Percentiles rank a stretch among this genome's conserved stretches.
These are phyloP conservation scores for Comarum palustre DNA, from an alignment of 306 rosid species.

Conservation along the genomic window DNA sequence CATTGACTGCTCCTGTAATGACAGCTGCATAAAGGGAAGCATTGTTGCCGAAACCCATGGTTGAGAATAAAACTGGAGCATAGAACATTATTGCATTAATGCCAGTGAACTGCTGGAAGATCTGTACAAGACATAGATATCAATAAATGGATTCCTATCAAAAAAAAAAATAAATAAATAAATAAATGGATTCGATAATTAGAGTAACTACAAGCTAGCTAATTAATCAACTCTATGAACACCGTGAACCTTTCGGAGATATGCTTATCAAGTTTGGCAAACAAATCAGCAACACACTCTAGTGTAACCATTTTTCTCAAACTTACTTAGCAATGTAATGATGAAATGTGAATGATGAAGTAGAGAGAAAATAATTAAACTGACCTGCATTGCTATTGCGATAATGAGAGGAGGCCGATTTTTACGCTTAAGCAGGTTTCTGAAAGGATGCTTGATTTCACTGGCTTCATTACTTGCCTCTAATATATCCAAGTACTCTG, in stretches of 20 bases:
- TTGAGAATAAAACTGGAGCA: constrained; percentile 64
- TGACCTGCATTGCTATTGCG: constrained; percentile 60
- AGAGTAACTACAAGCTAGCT: background rate
- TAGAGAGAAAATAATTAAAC: background rate
- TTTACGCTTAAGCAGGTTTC: constrained; percentile 50
- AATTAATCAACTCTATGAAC: background rate
- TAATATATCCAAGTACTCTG: constrained; percentile 62
- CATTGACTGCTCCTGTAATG: constrained; percentile 69
- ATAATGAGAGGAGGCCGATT: constrained; percentile 73
- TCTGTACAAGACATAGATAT: constrained; percentile 31
- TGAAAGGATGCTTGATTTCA: constrained; percentile 65
- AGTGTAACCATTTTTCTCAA: background rate
- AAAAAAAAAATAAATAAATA: no score
- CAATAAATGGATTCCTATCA: background rate
- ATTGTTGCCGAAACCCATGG: constrained; percentile 62
- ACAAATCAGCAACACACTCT: background rate
- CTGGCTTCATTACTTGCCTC: constrained; percentile 62
- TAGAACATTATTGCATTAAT: constrained; percentile 90
- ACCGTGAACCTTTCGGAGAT: background rate
- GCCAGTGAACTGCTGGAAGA: constrained; percentile 86
- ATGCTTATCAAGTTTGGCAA: background rate
- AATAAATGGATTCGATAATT: background rate
- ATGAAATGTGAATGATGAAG: background rate
- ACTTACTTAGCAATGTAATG: background rate
- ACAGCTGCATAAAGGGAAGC: constrained; percentile 73